Base-by-base conservation (phyloP, 1,139 yeast genomes). In the Nakaseomyces sp. region DNA sequence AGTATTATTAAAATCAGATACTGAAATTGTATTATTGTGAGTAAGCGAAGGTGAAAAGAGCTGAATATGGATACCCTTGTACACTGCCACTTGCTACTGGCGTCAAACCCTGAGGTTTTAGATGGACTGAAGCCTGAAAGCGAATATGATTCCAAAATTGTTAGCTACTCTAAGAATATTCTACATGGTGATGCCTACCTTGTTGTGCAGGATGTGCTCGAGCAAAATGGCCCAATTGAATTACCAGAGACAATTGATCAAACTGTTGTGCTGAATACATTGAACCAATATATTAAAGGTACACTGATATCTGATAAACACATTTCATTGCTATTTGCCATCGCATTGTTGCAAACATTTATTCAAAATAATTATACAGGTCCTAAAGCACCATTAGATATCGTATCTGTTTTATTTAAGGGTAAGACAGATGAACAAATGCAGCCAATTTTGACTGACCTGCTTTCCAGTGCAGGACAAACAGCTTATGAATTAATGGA, bases 281-380 rank as follows among this genome's bases (percentile, higher is more conserved):
- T 50, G 13, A 12, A 43, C 31, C 22, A 37, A 31, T 22, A 3
- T 16, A n/a, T 42, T 45, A 26, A 16, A 45, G 5, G 13, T 26
- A 26, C n/a, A n/a, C 3, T 32, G 12, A 8, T 17, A 41, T 15
- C 38, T 44, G 41, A 28, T 32, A 3, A 32, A 41, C 5, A 29
- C 32, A 30, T 33, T 5, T 41, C 60, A 4, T 46, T 66, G 12
- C 41, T 61, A 10, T 43, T 66, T 13, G 85, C 83, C 4, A 68
- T 81, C 44, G 71, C 82, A 1, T 66, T 78, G 4, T 66, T 87
- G 31, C 88, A 87, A 56, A 61, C 76, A 1, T 89, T 83, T 57
- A 66, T 84, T 18, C 95, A 87, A 58, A 65, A 75, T 43, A 89
- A 89, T 60, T 85, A 73, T 59, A 86, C 96, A 0, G 97, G 97